Base-by-base conservation (phyloP, 1,139 yeast genomes). In the Diutina scorzettiae region DNA sequence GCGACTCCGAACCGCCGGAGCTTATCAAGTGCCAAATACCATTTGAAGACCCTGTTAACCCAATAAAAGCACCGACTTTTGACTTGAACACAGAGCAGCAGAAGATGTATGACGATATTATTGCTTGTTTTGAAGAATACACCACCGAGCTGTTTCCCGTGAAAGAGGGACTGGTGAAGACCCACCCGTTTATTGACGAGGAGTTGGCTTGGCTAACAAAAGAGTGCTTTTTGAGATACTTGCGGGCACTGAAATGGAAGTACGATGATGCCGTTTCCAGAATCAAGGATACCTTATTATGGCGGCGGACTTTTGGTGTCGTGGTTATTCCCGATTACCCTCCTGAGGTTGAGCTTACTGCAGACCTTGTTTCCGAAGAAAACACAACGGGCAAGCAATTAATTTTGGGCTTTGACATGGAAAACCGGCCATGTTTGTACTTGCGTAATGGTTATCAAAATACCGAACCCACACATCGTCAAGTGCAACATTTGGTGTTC, bases 371-470 rank as follows among this genome's bases (percentile, higher is more conserved):
- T 23, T 24, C 46, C 23, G 47, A 58, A 56, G 96, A 89, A 62
- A 82, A 82, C 57, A 79, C 71, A 53, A 80, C 95, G 0, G 98
- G 98, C 40, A 91, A 91, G 58, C 83, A 89, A 55, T 78, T 89
- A 31, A 77, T 87, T 46, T 63, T 91, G 32, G 98, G 98, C 9
- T 91, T 72, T 55, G 98, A 91, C 56, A 80, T 81, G 51, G 89
- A 82, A 51, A 75, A 81, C 45, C 72, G 98, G 53, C 97, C 98
- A 1, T 86, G 96, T 53, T 64, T 91, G 37, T 89, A 86, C 56
- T 69, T 91, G 53, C 78, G 86, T 56, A 93, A 94, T 5, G 97
- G 96, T 14, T 76, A 93, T 56, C 97, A 91, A 58, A 91, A 91
- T 61, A 91, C 98, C 12, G 77, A 84, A 51, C 76, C 91, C 4